Evolutionary conservation across 345 rosid species (phyloP).

Genomic region (Brassica cretica): DNA sequence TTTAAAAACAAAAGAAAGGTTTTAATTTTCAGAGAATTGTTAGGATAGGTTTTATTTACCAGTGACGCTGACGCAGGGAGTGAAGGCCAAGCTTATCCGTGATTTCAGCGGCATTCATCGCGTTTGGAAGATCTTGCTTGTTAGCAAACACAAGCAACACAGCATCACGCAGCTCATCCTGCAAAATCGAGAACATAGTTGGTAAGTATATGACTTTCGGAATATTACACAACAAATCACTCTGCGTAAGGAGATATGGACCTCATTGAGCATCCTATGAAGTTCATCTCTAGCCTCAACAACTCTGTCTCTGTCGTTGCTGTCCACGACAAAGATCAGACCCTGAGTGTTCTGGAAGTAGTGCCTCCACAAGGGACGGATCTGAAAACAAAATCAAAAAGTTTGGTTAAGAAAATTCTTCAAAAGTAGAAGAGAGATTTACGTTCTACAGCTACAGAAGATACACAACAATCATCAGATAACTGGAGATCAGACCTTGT

Average conservation of each 20-base stretch:
- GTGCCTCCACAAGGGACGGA: constrained; percentile 76
- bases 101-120: constrained; percentile 85
- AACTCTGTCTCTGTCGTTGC: constrained; percentile 73
- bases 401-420: neutral
- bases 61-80: constrained; percentile 82
- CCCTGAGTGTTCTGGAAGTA: constrained; percentile 87
- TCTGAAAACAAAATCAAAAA: constrained; percentile 37
- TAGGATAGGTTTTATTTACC: constrained; percentile 41
- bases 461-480: neutral
- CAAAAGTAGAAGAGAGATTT: neutral
- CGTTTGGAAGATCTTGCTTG: constrained; percentile 90
- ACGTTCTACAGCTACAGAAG: neutral
- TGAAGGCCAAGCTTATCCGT: constrained; percentile 85
- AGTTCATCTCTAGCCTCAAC: constrained; percentile 66
- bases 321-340: constrained; percentile 84
- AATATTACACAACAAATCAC: neutral
- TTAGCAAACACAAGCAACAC: constrained; percentile 86
- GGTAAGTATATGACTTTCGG: neutral
- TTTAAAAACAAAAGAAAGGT: neutral
- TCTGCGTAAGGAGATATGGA: neutral
- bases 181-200: neutral
- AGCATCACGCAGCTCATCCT: constrained; percentile 95
- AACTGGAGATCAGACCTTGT: constrained; percentile 53
- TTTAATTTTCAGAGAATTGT: neutral
- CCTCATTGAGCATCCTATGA: constrained; percentile 86